phyloP scores from a whole-genome alignment of 345 rosid genomes.

The Eucalyptus virginea region DNA sequence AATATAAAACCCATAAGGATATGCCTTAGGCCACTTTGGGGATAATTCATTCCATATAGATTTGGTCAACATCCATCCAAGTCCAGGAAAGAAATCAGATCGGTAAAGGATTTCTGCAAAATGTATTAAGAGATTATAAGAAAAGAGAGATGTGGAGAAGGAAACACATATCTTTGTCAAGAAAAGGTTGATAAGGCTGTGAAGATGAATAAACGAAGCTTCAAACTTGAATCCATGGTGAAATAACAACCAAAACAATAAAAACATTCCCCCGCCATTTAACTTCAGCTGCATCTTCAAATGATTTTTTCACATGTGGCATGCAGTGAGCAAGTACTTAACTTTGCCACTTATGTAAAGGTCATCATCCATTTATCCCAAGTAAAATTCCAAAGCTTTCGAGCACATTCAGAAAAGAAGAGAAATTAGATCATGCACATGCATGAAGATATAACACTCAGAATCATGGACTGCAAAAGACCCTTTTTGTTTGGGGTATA shows the following conservation, averaged over 20 bases:
- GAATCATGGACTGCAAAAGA: not conserved
- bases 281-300: not conserved
- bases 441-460: not conserved
- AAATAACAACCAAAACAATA: not conserved
- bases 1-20: constrained; percentile 32
- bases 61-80: constrained; percentile 94
- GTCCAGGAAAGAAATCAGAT: constrained; percentile 99
- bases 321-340: not conserved
- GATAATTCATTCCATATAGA: constrained; percentile 93
- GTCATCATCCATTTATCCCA: not conserved
- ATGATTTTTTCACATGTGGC: not conserved
- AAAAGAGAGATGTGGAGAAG: not conserved
- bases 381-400: not conserved
- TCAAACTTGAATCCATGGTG: not conserved
- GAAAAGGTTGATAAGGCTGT: not conserved
- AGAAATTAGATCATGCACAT: not conserved
- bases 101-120: constrained; percentile 81
- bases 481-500: not conserved
- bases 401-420: not conserved
- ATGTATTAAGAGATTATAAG: not conserved
- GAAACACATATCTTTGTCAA: not conserved
- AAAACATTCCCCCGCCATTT: not conserved
- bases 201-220: not conserved
- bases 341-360: not conserved
- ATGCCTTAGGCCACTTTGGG: constrained; percentile 99